Percentiles rank a stretch among this genome's conserved stretches.
phyloP scores from a whole-genome alignment of 225 moss, liverwort and hornwort genomes.

The Bryoerythrophyllum caledonicum region DNA sequence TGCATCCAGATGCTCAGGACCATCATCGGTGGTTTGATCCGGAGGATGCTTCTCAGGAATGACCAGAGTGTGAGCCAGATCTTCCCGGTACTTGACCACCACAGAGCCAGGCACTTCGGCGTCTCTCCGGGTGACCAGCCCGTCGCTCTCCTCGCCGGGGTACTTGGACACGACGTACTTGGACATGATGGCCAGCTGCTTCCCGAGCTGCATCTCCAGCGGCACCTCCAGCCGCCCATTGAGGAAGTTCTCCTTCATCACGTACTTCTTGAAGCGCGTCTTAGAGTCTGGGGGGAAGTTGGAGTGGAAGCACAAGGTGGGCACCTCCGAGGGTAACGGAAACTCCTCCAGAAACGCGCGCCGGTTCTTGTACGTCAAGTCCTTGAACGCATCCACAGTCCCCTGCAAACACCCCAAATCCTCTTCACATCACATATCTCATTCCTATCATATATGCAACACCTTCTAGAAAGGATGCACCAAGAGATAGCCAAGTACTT shows the following conservation, averaged over 20 bases:
- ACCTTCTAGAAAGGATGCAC: too few relatives aligned
- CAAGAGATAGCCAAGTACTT: too few relatives aligned
- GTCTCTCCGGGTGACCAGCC: constrained; percentile 71
- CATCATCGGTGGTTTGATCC: not conserved
- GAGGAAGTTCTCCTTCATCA: constrained; percentile 29
- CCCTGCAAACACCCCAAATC: constrained; percentile 41
- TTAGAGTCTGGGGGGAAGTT: constrained; percentile 58
- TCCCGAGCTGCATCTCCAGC: constrained; percentile 32
- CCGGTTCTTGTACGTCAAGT: constrained; percentile 65
- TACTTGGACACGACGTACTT: constrained; percentile 24
- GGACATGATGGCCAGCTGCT: constrained; percentile 28
- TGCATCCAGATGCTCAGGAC: constrained; percentile 26
- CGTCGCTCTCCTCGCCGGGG: constrained; percentile 67
- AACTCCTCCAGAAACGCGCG: constrained; percentile 53
- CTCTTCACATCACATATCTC: not conserved
- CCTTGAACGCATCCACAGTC: constrained; percentile 61
- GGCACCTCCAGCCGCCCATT: constrained; percentile 16
- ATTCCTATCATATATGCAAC: too few relatives aligned
- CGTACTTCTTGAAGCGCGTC: constrained; percentile 42
- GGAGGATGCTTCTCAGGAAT: constrained; percentile 21
- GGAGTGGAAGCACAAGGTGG: constrained; percentile 69
- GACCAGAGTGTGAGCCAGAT: constrained; percentile 58
- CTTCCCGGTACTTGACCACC: constrained; percentile 62
- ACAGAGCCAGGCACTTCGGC: constrained; percentile 76
- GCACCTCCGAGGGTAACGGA: constrained; percentile 59